Evolutionary conservation across 305 asterid species (phyloP), one percentile per base, ranked within the genome.

Genomic region (Ilex paraguariensis): DNA sequence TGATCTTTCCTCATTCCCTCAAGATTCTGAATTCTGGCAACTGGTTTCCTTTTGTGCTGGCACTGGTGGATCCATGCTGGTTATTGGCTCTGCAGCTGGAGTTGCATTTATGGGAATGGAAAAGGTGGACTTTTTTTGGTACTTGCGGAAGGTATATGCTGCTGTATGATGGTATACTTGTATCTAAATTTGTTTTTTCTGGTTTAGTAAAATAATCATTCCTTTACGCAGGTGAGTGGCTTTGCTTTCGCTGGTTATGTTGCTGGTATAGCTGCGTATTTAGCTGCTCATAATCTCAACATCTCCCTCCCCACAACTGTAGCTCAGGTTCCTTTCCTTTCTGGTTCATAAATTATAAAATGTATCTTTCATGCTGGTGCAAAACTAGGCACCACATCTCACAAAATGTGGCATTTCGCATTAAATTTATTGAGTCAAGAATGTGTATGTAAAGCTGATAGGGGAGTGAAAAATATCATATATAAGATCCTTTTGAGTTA

Each of bases 91-190:
- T 5, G 97, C 99, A 68, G 97, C 99, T 63, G 99, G 97, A 51
- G 97, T 90, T 53, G 99, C 99, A 5, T 87, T 66, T 59, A 93
- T 93, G 99, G 99, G 99, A 59, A 90, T 93, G 99, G 99, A 93
- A 78, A 93, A 84, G 46, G 81, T 90, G 12, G 90, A 90, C 87
- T 90, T 93, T 88, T 87, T 93, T 74, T 90, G 97, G 99, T 93
- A 93, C 80, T 61, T 93, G 9, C 70, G 79, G 51, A 90, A 93
- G 95, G 99, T 93, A 81, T 3, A 45, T 53, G 15, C 64, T 59
- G 61, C 52, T 56, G 7, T 33, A 50, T 68, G 44, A 66, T 73
- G 11, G 48, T 62, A 54, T 31, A 56, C 48, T 58, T 31, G 44
- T 11, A 59, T 28, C 16, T 7, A 53, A 67, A 46, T n/a, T 48